Conservation (phyloP, 352 stramenopile species). For the Phytophthora sp. region DNA sequence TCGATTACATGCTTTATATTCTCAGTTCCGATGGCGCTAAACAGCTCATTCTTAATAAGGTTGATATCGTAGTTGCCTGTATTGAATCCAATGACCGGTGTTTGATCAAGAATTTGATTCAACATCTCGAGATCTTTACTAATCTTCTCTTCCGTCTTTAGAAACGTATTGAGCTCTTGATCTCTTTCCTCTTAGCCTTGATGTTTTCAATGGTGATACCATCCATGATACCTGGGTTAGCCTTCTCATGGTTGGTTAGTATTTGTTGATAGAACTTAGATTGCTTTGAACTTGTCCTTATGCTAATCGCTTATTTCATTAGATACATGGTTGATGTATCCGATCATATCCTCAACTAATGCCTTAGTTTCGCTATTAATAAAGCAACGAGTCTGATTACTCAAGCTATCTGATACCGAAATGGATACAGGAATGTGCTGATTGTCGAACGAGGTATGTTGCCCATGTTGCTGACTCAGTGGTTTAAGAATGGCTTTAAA, state of each 20-base stretch:
- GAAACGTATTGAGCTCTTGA: neutral
- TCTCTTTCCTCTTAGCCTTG: neutral
- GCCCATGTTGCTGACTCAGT: neutral
- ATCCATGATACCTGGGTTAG: neutral
- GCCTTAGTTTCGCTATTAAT: neutral
- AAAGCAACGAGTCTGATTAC: neutral
- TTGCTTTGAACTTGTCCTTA: neutral
- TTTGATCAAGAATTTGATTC: neutral
- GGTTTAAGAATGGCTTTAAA: slow-evolving; percentile 6
- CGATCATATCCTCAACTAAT: neutral
- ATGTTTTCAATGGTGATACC: neutral
- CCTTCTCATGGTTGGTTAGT: neutral
- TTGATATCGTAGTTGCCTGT: slow-evolving; percentile 29
- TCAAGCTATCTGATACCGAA: slow-evolving; percentile 6
- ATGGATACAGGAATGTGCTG: neutral
- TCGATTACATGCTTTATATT: neutral
- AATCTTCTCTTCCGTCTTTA: neutral
- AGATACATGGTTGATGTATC: neutral
- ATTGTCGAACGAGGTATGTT: neutral
- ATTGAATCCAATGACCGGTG: neutral
- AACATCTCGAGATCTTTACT: neutral
- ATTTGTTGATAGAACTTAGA: slow-evolving; percentile 1
- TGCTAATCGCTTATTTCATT: neutral
- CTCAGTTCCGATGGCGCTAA: neutral
- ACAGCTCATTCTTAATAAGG: slow-evolving; percentile 15